Conservation (phyloP, 1,284 basidiomycete genomes). For the Farysia itapuensis region DNA sequence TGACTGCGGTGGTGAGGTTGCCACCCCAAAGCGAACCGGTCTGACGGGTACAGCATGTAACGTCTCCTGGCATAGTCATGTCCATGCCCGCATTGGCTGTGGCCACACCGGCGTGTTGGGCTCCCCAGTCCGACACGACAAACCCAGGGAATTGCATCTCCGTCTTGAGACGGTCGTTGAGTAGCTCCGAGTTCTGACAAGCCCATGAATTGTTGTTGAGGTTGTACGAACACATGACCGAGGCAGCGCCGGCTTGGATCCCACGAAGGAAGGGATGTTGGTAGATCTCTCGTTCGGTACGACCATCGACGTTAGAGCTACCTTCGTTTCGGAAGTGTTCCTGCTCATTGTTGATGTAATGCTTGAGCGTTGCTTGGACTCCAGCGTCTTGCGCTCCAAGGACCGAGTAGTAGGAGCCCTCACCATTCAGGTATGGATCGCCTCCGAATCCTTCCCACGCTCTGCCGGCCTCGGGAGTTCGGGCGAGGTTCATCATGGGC, state of each 20-base stretch:
- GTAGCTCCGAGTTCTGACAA: conserved; percentile 70
- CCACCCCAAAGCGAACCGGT: conserved; percentile 40
- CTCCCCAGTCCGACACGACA: conserved; percentile 59
- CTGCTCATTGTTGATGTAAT: conserved; percentile 57
- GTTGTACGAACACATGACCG: conserved; percentile 62
- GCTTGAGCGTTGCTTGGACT: conserved; percentile 60
- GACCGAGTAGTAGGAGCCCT: conserved; percentile 43
- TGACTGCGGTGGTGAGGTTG: conserved; percentile 69
- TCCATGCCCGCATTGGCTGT: conserved; percentile 71
- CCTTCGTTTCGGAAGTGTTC: conserved; percentile 53
- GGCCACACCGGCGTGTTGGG: conserved; percentile 48
- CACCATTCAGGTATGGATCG: conserved; percentile 52
- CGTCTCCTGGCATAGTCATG: conserved; percentile 62
- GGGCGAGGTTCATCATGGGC: conserved; percentile 61
- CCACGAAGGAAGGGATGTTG: conserved; percentile 53
- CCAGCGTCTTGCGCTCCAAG: conserved; percentile 50
- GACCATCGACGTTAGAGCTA: conserved; percentile 67
- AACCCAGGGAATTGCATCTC: conserved; percentile 79
- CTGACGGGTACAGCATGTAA: conserved; percentile 21
- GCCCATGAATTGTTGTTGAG: conserved; percentile 65
- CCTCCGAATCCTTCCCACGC: conserved; percentile 72
- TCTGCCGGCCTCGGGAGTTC: conserved; percentile 70
- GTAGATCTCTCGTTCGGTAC: conserved; percentile 67
- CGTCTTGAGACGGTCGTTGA: conserved; percentile 73
- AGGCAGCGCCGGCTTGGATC: conserved; percentile 62